Base-by-base conservation (phyloP, 2,329 filamentous ascomycete genomes). In the Fusarium albidum region DNA sequence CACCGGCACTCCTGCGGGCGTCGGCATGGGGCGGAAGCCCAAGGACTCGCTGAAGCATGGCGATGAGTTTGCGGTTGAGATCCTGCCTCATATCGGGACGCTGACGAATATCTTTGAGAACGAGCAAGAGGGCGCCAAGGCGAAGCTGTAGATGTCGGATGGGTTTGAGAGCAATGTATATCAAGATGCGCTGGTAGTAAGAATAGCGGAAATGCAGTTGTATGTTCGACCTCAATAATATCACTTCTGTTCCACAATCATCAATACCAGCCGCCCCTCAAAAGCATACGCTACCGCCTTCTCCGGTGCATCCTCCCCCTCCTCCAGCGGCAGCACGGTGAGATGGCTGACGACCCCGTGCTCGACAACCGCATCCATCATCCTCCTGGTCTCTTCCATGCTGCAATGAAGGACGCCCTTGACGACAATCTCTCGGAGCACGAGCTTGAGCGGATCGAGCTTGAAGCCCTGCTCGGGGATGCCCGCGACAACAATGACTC, bases 21-120 rank as follows among this genome's bases (percentile, higher is more conserved):
- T 91, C 14, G 88, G 86, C 3, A 85, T 88, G 80, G 87, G 86
- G n/a, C 79, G 82, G 50, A 86, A 80, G 41, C 87, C 87, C 4
- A 82, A 82, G 57, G 67, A 88, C 15, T 89, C 87, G 81, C 71
- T 91, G 41, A 84, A 85, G 70, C 81, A 91, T 67, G 86, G 87
- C 3, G 88, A 91, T 68, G 73, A 77, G 61, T 78, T 75, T 52
- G 69, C 73, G 1, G 75, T 79, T 6, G 76, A 79, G 67, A 73
- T 79, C 40, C 61, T 71, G 47, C 66, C 66, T 39, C 70, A 78
- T 59, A 75, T 78, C 33, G 77, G 76, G 31, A 79, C 74, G 29
- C 65, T 79, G 41, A 67, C 71, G 49, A 79, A 76, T 37, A 32
- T 63, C 13, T 68, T 68, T 28, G 59, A 69, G 29, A 55, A 64